Evolutionary conservation across 495 filamentous ascomycete genomes (phyloP).

Genomic region (Trichocladium uniseriatum): DNA sequence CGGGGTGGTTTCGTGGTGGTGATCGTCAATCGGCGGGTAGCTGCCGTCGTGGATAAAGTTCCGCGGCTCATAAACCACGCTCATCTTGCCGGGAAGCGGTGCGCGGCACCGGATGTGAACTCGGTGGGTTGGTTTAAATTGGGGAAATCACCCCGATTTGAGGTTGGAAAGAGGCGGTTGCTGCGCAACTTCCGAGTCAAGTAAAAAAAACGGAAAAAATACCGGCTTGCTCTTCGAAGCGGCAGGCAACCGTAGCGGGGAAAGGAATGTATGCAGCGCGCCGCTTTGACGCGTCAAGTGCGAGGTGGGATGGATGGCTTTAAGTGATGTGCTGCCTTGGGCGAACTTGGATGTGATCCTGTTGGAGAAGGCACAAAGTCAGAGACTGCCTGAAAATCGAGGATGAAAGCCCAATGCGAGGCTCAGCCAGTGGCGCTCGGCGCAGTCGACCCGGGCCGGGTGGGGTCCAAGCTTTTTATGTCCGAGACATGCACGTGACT

Average conservation of each 20-base stretch:
- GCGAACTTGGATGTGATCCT: neutral
- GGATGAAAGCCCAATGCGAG: neutral
- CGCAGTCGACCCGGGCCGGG: too few species aligned
- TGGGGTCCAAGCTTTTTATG: too few species aligned
- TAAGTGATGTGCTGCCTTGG: slow-evolving; percentile 2
- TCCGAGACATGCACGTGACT: too few species aligned
- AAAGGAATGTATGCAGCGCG: neutral
- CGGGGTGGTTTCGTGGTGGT: slow-evolving; percentile 18
- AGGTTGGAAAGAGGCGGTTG: neutral
- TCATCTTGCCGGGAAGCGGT: slow-evolving; percentile 28
- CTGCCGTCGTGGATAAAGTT: slow-evolving; percentile 27
- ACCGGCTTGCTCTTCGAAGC: neutral
- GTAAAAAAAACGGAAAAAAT: neutral
- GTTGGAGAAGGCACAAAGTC: neutral
- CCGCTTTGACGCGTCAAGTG: slow-evolving; percentile 3
- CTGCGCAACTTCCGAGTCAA: neutral
- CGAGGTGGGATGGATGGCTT: neutral
- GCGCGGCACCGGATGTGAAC: slow-evolving; percentile 8
- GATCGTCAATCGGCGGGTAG: slow-evolving; percentile 29
- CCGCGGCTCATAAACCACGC: slow-evolving; percentile 32
- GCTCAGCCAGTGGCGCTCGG: slow-evolving; percentile 5
- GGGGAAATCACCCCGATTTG: neutral
- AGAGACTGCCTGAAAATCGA: slow-evolving; percentile 8
- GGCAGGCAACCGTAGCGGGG: neutral
- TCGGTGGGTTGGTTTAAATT: neutral